Percentiles rank a stretch among this genome's conserved stretches.
Conservation (phyloP, 495 filamentous ascomycete species). For the Xylaria curta region DNA sequence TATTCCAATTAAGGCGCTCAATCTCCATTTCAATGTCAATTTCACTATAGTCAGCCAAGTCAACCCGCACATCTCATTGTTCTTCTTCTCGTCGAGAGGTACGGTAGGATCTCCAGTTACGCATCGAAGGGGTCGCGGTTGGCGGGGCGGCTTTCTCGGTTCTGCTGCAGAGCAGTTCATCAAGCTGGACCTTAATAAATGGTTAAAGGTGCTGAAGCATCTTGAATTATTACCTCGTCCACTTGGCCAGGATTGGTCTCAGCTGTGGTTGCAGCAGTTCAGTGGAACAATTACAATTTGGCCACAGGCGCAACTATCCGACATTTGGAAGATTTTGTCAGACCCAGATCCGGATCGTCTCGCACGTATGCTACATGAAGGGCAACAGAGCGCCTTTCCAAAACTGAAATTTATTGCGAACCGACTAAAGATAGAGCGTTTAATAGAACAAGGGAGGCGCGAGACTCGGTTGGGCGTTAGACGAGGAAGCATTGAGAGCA, state of each 20-base stretch:
- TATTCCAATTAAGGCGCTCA: conserved; percentile 91
- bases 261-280: conserved; percentile 95
- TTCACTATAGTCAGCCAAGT: conserved; percentile 97
- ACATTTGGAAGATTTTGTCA: conserved; percentile 85
- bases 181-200: conserved; percentile 94
- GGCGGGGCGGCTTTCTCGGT: conserved; percentile 93
- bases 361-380: conserved; percentile 84
- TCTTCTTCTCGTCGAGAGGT: conserved; percentile 95
- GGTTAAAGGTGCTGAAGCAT: conserved; percentile 91
- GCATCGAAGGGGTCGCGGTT: conserved; percentile 89
- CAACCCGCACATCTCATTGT: conserved; percentile 96
- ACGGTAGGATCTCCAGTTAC: conserved; percentile 92
- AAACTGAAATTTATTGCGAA: conserved; percentile 91
- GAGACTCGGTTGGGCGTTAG: conserved; percentile 52
- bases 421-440: conserved; percentile 77
- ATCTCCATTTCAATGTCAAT: conserved; percentile 96
- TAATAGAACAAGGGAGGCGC: conserved; percentile 76
- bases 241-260: conserved; percentile 94
- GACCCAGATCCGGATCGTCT: conserved; percentile 79
- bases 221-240: conserved; percentile 89
- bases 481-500: conserved; percentile 53
- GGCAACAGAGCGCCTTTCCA: conserved; percentile 84
- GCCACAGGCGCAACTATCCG: conserved; percentile 74
- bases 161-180: conserved; percentile 93
- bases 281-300: conserved; percentile 95